A percentile compares a stretch with the other conserved stretches of the same genome.
These are phyloP conservation scores for Trichocladium antarcticum DNA, from an alignment of 495 filamentous ascomycete species.

Conservation along the genomic window DNA sequence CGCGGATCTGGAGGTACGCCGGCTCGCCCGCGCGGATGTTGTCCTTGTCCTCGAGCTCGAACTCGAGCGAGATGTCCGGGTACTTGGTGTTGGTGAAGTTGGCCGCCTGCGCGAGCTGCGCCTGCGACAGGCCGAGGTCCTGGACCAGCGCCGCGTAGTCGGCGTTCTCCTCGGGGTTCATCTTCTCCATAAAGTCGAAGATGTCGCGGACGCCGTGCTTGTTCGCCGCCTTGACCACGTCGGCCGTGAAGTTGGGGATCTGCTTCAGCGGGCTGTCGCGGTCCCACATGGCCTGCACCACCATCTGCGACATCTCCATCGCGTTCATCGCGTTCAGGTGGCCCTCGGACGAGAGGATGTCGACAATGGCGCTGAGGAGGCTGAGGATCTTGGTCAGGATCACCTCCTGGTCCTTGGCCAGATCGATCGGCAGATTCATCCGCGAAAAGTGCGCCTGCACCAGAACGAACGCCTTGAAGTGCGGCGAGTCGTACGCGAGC, in stretches of 20 bases:
- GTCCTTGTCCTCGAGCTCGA: conserved; percentile 73
- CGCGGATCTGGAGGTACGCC: conserved; percentile 72
- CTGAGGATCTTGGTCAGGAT: conserved; percentile 78
- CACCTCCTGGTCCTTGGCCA: conserved; percentile 92
- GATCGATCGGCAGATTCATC: conserved; percentile 88
- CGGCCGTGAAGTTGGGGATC: conserved; percentile 84
- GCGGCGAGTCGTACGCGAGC: conserved; percentile 77
- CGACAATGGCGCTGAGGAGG: conserved; percentile 81
- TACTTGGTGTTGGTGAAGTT: conserved; percentile 95
- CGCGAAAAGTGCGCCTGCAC: conserved; percentile 95
- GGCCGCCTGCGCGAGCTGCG: conserved; percentile 78
- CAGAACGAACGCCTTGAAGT: conserved; percentile 96
- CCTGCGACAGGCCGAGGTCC: conserved; percentile 64
- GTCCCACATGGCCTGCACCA: conserved; percentile 98
- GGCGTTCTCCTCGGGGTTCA: conserved; percentile 85
- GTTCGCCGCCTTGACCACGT: conserved; percentile 73
- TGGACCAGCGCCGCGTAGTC: conserved; percentile 65
- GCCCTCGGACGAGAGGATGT: conserved; percentile 91
- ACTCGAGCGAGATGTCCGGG: conserved; percentile 82
- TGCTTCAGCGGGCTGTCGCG: conserved; percentile 93
- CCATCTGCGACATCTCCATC: conserved; percentile 99
- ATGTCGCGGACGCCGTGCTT: conserved; percentile 77
- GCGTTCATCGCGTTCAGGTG: conserved; percentile 94
- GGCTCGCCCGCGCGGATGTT: conserved; percentile 68
- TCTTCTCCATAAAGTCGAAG: conserved; percentile 96